Conservation (phyloP, 495 filamentous ascomycete species). For the Chaetomium tenue region DNA sequence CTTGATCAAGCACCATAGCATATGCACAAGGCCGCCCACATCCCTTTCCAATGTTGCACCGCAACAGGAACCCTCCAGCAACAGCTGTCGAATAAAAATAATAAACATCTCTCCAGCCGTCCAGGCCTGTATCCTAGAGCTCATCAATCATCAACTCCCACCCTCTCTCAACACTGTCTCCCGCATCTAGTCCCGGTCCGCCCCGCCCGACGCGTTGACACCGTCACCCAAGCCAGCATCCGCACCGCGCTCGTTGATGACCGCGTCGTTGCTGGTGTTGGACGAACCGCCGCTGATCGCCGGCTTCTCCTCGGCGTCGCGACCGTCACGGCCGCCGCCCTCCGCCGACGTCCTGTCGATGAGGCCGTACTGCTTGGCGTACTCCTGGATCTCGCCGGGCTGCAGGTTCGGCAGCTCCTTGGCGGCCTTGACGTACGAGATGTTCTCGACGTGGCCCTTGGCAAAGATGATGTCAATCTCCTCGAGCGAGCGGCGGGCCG, state of each 20-base stretch:
- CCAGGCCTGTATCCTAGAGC: not conserved
- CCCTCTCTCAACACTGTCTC: not conserved
- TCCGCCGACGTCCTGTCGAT: conserved; percentile 19
- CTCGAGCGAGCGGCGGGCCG: conserved; percentile 65
- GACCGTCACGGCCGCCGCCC: conserved; percentile 6
- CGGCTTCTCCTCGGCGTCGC: conserved; percentile 16
- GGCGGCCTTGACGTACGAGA: conserved; percentile 68
- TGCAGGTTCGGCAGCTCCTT: conserved; percentile 66
- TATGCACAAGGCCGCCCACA: conserved; percentile 17
- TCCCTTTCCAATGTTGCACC: conserved; percentile 12
- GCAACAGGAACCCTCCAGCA: conserved; percentile 9
- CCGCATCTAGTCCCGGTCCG: conserved; percentile 11
- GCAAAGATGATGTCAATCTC: conserved; percentile 79
- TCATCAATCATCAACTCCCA: conserved; percentile 3
- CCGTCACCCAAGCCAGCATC: conserved; percentile 9
- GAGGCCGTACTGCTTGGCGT: conserved; percentile 62
- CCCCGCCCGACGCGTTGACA: not conserved
- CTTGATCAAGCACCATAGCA: conserved; percentile 10
- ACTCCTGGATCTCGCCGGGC: conserved; percentile 61
- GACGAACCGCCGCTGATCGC: conserved; percentile 2
- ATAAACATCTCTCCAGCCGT: not conserved
- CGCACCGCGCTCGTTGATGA: conserved; percentile 14
- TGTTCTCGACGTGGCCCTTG: conserved; percentile 73
- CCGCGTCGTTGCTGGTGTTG: not conserved
- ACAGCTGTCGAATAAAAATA: not conserved